phyloP scores from a whole-genome alignment of 495 filamentous ascomycete species.

The Jackrogersella minutella region DNA sequence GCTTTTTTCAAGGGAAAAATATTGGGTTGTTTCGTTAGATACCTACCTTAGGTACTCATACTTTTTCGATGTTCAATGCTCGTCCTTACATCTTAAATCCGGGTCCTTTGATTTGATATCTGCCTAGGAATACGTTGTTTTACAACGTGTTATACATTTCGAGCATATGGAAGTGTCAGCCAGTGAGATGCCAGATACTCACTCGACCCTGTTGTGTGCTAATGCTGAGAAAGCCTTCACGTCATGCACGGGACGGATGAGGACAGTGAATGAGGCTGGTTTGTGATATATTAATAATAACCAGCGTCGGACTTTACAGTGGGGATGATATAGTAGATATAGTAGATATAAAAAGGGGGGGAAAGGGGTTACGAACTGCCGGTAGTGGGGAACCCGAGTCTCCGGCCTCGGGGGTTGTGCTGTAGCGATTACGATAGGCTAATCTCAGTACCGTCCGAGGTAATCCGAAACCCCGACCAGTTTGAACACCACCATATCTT shows the following conservation, averaged over 20 bases:
- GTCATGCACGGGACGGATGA: conserved; percentile 12
- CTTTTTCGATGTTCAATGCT: too few species aligned
- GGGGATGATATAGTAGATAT: conserved; percentile 4
- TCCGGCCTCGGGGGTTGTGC: conserved; percentile 37
- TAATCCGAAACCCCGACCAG: conserved; percentile 37
- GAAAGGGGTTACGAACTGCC: conserved; percentile 33
- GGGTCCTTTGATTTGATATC: background rate
- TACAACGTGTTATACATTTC: background rate
- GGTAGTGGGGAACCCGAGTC: conserved; percentile 32
- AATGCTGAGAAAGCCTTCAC: conserved; percentile 4
- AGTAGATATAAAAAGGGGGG: conserved; percentile 1
- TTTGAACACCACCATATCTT: background rate
- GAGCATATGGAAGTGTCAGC: background rate
- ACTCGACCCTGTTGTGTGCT: background rate
- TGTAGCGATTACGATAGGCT: conserved; percentile 32
- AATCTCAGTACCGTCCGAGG: conserved; percentile 34
- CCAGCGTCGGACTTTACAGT: conserved; percentile 9
- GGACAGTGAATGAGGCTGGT: background rate
- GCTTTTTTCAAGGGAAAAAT: too few species aligned
- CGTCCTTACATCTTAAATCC: background rate
- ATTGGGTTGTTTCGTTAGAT: background rate
- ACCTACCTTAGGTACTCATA: background rate
- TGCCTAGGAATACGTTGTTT: background rate
- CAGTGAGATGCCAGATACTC: background rate
- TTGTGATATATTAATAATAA: conserved; percentile 29